Evolutionary conservation across 768 basidiomycete genomes (phyloP).

Genomic region (Tulasnella sp.): DNA sequence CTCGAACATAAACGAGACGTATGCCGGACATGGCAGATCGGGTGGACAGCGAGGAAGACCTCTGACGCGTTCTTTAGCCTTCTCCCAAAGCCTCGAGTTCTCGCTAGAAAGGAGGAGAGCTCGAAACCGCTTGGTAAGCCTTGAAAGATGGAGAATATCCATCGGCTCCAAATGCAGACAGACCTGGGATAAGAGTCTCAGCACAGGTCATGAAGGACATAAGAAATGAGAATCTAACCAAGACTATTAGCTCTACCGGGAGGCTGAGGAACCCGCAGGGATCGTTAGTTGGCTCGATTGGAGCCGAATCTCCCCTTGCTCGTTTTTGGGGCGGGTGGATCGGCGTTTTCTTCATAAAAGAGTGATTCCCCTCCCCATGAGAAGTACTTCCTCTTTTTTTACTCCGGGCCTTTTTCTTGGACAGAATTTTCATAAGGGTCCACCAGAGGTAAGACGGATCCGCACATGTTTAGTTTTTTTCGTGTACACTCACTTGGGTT

Average conservation of each 20-base stretch:
- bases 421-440: too few species aligned
- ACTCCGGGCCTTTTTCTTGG: neutral
- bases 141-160: neutral
- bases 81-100: neutral
- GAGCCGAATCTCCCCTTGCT: neutral
- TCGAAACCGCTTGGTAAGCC: neutral
- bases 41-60: neutral
- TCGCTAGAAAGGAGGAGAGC: neutral
- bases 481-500: too few species aligned
- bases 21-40: neutral
- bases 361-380: neutral
- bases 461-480: too few species aligned
- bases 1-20: neutral
- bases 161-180: neutral
- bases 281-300: neutral
- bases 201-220: neutral
- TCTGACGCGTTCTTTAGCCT: neutral
- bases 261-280: neutral
- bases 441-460: too few species aligned
- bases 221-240: neutral
- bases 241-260: neutral
- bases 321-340: neutral
- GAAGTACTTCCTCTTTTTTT: neutral
- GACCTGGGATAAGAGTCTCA: neutral
- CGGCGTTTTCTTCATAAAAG: neutral